Evolutionary conservation across 2,329 filamentous ascomycete genomes (phyloP), one percentile per base, ranked within the genome.

Genomic region (Neophaeococcomyces mojaviensis): DNA sequence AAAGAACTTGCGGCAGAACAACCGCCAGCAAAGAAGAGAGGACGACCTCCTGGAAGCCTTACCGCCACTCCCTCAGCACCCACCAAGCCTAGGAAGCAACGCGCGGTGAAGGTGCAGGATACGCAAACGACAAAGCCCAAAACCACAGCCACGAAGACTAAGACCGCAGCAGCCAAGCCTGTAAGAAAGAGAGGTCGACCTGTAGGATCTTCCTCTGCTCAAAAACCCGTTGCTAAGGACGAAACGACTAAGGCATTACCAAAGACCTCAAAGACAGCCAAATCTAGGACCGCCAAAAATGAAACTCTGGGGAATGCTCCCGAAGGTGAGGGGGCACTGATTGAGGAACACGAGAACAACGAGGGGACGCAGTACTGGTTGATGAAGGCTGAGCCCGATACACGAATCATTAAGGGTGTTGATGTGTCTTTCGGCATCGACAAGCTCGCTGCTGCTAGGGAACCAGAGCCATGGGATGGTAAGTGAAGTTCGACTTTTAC

Each of bases 381-480:
- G 26, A 77, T 92, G 76, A 92, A 90, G 68, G 86, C 86, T 0
- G 86, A 98, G 67, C 90, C 92, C 0, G 86, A 94, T 57, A 80
- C 88, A 3, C 83, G 92, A 4, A 69, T 88, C 13, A 88, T 94
- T 62, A 90, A 88, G 45, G 90, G 88, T 1, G 72, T 86, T 41
- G 89, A 97, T 61, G 87, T 96, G 37, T 84, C 81, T 55, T 98
- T 97, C 67, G 94, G 88, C 1, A 96, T 98, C 58, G 88, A 97
- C 58, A 89, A 97, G 62, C 68, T 98, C 30, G 76, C 77, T 12
- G 76, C 78, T 1, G 84, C 79, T 58, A 80, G 72, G 1, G 76
- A 78, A 58, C 88, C 90, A 1, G 90, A 97, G 61, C 82, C 86
- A 1, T 98, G 92, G 92, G 85, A 94, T 66, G 92, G 87, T 86